These are phyloP conservation scores for Capsella rubella DNA, from an alignment of 441 rosid species.

Conservation along the genomic window DNA sequence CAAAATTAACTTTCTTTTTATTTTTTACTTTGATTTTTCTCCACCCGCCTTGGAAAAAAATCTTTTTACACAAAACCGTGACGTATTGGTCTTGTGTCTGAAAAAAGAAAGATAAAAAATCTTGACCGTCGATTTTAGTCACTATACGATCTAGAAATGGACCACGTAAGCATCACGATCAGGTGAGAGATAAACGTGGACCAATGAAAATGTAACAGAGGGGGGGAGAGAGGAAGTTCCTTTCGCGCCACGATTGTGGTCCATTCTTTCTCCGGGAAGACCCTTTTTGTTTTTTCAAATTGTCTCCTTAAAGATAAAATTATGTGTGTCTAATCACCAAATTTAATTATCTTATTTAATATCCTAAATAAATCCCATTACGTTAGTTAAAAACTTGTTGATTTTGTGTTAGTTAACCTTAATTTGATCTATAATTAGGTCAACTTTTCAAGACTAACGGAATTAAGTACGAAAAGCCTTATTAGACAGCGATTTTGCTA, in stretches of 20 bases:
- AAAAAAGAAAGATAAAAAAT: conserved; percentile 20
- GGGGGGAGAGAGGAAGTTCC: conserved; percentile 23
- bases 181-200: conserved; percentile 48
- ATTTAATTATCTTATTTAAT: not conserved
- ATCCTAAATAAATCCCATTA: conserved; percentile 13
- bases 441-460: conserved; percentile 28
- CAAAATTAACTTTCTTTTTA: conserved; percentile 24
- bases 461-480: not conserved
- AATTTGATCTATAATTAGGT: conserved; percentile 29
- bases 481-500: not conserved
- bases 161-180: conserved; percentile 55
- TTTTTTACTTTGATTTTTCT: conserved; percentile 34
- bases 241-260: conserved; percentile 63
- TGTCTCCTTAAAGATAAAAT: conserved; percentile 33
- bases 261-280: conserved; percentile 35
- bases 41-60: conserved; percentile 1
- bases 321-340: not conserved
- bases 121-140: conserved; percentile 54
- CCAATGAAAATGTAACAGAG: conserved; percentile 48
- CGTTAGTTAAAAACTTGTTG: conserved; percentile 23
- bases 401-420: conserved; percentile 28
- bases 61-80: conserved; percentile 38
- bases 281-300: conserved; percentile 10
- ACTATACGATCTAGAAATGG: not conserved
- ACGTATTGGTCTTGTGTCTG: conserved; percentile 42